Evolutionary conservation across 2,329 filamentous ascomycete genomes (phyloP).

Genomic region (Penicillium freii): DNA sequence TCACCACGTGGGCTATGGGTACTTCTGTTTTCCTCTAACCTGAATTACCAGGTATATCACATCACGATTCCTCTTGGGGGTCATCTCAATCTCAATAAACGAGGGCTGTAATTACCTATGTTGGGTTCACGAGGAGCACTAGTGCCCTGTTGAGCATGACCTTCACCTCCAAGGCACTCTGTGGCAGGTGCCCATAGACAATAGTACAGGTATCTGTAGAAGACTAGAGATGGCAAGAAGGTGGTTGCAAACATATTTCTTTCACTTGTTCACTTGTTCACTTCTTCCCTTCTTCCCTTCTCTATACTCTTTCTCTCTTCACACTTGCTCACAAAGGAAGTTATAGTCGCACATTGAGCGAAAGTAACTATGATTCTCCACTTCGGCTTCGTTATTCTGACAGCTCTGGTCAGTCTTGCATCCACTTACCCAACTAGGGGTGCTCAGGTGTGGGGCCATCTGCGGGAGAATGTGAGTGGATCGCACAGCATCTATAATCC

Average conservation of each 20-base stretch:
- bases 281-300: too few species aligned
- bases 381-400: background rate
- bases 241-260: too few species aligned
- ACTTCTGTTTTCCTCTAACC: too few species aligned
- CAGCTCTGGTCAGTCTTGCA: conserved; percentile 14
- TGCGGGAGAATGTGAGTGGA: conserved; percentile 27
- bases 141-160: background rate
- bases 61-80: background rate
- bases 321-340: background rate
- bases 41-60: background rate
- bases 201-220: background rate
- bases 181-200: too few species aligned
- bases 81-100: background rate
- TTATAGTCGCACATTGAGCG: background rate
- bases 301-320: background rate
- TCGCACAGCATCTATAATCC: background rate
- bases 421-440: conserved; percentile 19
- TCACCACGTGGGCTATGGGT: background rate
- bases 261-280: too few species aligned
- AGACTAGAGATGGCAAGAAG: background rate
- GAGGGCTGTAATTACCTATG: background rate
- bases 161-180: background rate
- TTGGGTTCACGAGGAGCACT: background rate
- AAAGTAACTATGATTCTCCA: background rate
- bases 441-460: conserved; percentile 19